Conservation (phyloP, 176 grass and related monocot genomes). For the Tuctoria greenei region DNA sequence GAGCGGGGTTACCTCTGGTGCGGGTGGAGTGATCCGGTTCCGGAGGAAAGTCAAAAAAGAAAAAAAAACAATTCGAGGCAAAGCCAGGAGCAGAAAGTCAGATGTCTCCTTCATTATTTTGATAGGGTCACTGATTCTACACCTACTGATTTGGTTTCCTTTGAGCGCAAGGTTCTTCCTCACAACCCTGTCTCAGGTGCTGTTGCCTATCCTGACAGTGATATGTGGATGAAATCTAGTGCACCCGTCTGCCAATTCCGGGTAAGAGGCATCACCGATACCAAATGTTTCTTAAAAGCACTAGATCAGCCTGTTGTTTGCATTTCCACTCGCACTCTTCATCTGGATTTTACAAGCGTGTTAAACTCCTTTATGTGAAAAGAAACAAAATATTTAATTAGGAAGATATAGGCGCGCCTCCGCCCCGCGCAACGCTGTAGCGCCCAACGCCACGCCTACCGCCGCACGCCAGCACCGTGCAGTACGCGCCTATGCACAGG, state of each 20-base stretch:
- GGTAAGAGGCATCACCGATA: constrained; percentile 43
- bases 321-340: neutral
- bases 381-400: too few species aligned
- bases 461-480: too few species aligned
- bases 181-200: neutral
- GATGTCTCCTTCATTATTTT: constrained; percentile 85
- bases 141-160: constrained; percentile 65
- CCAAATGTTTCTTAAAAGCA: neutral
- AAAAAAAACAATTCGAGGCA: too few species aligned
- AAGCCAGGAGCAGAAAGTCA: constrained; percentile 79
- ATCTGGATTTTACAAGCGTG: neutral
- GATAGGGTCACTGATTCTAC: constrained; percentile 62
- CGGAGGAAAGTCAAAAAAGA: too few species aligned
- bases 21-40: too few species aligned
- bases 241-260: constrained; percentile 59
- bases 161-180: constrained; percentile 77
- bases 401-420: too few species aligned
- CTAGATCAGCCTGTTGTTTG: neutral
- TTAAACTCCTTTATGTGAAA: neutral
- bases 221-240: constrained; percentile 64
- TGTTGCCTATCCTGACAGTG: constrained; percentile 43
- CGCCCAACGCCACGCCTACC: too few species aligned
- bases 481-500: constrained; percentile 70
- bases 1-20: too few species aligned
- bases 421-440: too few species aligned